These are phyloP conservation scores for Venturia asperata DNA, from an alignment of 2,329 filamentous ascomycete genomes.

Conservation along the genomic window DNA sequence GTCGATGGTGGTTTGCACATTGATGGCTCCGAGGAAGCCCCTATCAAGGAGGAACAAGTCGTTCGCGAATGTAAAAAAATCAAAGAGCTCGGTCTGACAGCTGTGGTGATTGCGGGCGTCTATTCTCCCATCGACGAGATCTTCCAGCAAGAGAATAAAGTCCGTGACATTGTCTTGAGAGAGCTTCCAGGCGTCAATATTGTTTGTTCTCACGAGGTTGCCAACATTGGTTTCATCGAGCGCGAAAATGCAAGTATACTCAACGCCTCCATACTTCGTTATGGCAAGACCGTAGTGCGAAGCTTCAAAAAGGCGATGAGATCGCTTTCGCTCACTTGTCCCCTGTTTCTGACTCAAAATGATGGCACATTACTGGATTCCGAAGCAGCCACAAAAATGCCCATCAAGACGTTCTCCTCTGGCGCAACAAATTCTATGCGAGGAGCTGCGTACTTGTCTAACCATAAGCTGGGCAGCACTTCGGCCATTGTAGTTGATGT, in stretches of 20 bases:
- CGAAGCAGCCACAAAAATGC: conserved; percentile 40
- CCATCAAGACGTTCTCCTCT: conserved; percentile 46
- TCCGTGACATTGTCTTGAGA: conserved; percentile 41
- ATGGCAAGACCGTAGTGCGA: conserved; percentile 40
- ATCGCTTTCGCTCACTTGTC: conserved; percentile 39
- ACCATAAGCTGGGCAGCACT: conserved; percentile 29
- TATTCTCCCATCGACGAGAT: conserved; percentile 52
- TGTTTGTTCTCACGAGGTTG: conserved; percentile 46
- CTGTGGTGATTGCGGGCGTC: conserved; percentile 50
- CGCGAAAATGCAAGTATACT: conserved; percentile 46
- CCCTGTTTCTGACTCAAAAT: conserved; percentile 47
- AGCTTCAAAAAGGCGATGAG: conserved; percentile 42
- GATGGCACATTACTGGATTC: conserved; percentile 45
- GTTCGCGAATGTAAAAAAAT: conserved; percentile 39
- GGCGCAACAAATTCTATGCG: conserved; percentile 49
- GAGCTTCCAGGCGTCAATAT: conserved; percentile 44
- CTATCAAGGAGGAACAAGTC: conserved; percentile 40
- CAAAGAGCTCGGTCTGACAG: conserved; percentile 38
- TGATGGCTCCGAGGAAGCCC: conserved; percentile 37
- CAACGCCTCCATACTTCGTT: conserved; percentile 43
- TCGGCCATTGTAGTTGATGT: conserved; percentile 58
- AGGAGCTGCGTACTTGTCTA: conserved; percentile 38
- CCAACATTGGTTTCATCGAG: conserved; percentile 44
- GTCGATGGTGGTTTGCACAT: conserved; percentile 45
- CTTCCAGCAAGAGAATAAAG: conserved; percentile 46